Conservation (phyloP, 371 early-diverging fungal genomes). For the Mucor circinelloides region DNA sequence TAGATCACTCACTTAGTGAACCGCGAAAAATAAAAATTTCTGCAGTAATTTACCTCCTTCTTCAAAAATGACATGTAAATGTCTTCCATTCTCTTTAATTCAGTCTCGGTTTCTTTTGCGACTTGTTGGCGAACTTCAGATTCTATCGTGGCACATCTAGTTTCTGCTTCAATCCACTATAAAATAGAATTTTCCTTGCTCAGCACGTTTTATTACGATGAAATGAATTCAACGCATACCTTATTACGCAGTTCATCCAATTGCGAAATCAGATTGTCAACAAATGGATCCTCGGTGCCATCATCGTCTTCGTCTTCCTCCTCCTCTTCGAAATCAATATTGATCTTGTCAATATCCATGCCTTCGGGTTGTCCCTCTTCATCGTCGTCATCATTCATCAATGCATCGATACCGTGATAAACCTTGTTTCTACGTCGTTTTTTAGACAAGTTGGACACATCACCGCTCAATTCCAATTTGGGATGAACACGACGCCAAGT, state of each 20-base stretch:
- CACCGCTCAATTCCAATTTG: constrained; percentile 33
- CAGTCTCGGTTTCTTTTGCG: constrained; percentile 45
- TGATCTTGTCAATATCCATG: background rate
- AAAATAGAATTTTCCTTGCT: background rate
- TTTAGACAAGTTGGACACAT: background rate
- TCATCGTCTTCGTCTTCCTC: constrained; percentile 4
- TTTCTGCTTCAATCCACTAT: constrained; percentile 61
- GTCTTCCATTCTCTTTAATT: constrained; percentile 46
- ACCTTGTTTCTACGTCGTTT: constrained; percentile 4
- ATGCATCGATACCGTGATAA: constrained; percentile 4
- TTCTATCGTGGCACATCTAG: constrained; percentile 57
- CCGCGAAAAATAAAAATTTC: background rate
- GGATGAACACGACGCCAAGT: constrained; percentile 51
- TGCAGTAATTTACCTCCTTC: constrained; percentile 27
- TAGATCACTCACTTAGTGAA: constrained; percentile 9
- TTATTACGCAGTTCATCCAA: constrained; percentile 54
- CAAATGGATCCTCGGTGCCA: constrained; percentile 42
- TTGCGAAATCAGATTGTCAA: constrained; percentile 44
- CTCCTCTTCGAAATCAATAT: constrained; percentile 25
- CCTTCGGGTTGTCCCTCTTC: background rate
- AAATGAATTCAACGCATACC: constrained; percentile 16
- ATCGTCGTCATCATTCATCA: constrained; percentile 5
- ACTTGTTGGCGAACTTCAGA: constrained; percentile 57
- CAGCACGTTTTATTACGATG: background rate
- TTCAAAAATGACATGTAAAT: constrained; percentile 38